phyloP scores from a whole-genome alignment of 805 yeast genomes.

The Metschnikowia picachoensis region DNA sequence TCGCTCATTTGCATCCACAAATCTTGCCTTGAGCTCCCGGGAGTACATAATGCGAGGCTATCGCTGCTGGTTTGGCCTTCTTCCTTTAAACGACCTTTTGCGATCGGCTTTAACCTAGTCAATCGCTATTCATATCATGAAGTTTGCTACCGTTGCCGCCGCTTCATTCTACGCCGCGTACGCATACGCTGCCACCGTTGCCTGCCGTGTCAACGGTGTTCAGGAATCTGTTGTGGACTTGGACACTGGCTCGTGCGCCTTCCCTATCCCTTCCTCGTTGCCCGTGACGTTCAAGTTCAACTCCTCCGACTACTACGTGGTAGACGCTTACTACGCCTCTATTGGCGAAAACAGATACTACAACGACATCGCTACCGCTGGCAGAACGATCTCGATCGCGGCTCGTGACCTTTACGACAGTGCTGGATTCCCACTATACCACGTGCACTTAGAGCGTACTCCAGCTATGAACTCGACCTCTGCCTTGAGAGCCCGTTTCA shows the following conservation, averaged over 20 bases:
- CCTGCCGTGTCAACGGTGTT: slow-evolving; percentile 34
- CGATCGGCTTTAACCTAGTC: slow-evolving; percentile 3
- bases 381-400: slow-evolving; percentile 30
- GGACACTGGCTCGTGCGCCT: slow-evolving; percentile 39
- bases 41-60: neutral
- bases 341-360: slow-evolving; percentile 24
- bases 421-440: slow-evolving; percentile 25
- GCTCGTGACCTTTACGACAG: slow-evolving; percentile 27
- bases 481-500: slow-evolving; percentile 37
- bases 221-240: slow-evolving; percentile 34
- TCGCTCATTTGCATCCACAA: too few species aligned
- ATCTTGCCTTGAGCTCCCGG: neutral
- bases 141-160: slow-evolving; percentile 20
- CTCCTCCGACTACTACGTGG: slow-evolving; percentile 29
- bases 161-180: slow-evolving; percentile 20
- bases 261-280: slow-evolving; percentile 28
- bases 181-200: slow-evolving; percentile 32
- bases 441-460: slow-evolving; percentile 24
- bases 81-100: neutral
- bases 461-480: slow-evolving; percentile 39
- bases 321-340: slow-evolving; percentile 33
- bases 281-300: slow-evolving; percentile 27
- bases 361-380: slow-evolving; percentile 31
- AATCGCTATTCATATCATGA: slow-evolving; percentile 16
- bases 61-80: too few species aligned